These are phyloP conservation scores for Oenanthe sinensis DNA, from an alignment of 129 eudicot genomes.

Conservation along the genomic window DNA sequence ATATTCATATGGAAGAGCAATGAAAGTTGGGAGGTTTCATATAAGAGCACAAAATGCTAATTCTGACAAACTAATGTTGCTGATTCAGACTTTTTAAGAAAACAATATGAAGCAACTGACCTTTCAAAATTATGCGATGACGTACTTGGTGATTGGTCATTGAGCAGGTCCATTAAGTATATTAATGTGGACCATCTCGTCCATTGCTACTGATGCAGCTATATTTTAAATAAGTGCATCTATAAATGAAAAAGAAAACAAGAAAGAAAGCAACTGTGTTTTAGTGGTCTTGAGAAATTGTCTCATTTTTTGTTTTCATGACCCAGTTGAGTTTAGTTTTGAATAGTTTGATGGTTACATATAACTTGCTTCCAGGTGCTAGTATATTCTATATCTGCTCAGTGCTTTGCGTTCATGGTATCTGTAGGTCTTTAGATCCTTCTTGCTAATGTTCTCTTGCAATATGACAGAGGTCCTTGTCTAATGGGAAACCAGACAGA, in stretches of 20 bases:
- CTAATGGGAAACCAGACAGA: conserved; percentile 56
- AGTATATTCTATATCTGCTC: background rate
- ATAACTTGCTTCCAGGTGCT: background rate
- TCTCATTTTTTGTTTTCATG: background rate
- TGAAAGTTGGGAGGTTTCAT: no score
- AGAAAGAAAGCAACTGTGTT: background rate
- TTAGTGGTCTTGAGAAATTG: background rate
- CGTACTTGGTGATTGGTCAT: no score
- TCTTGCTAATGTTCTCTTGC: conserved; percentile 3
- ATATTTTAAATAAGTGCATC: background rate
- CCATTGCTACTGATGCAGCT: background rate
- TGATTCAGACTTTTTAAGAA: no score
- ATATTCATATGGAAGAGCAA: no score
- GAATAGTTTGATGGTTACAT: background rate
- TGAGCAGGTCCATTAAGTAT: no score
- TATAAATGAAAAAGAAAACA: background rate
- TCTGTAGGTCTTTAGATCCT: background rate
- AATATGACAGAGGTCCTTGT: conserved; percentile 42
- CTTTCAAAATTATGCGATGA: no score
- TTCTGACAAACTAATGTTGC: no score
- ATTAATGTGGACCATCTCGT: background rate
- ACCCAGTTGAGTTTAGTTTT: background rate
- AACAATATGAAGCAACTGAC: no score
- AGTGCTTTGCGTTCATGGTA: background rate
- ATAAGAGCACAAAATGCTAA: no score